These are phyloP conservation scores for Xylariales sp. DNA, from an alignment of 2,329 filamentous ascomycete genomes.

Conservation along the genomic window DNA sequence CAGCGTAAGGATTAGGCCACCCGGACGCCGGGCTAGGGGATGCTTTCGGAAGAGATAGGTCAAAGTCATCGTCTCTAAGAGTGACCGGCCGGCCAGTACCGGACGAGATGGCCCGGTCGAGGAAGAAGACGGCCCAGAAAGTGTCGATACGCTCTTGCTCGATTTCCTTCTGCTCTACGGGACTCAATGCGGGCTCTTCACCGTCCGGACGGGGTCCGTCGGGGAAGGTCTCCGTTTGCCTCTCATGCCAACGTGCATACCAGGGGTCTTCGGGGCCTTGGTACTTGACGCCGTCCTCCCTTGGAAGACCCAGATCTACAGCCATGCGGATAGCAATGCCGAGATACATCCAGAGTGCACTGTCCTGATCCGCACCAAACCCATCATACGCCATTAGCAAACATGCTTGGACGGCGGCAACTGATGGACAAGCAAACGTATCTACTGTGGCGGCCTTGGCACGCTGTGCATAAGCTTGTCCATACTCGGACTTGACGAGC, in stretches of 20 bases:
- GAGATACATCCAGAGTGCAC: constrained; percentile 92
- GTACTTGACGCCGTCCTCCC: constrained; percentile 77
- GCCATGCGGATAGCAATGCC: constrained; percentile 88
- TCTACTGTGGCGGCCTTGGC: constrained; percentile 87
- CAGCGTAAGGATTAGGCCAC: constrained; percentile 83
- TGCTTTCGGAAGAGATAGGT: constrained; percentile 74
- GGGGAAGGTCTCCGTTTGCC: constrained; percentile 41
- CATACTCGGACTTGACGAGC: constrained; percentile 73
- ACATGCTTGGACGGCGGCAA: constrained; percentile 86
- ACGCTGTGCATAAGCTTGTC: constrained; percentile 81
- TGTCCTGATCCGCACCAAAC: constrained; percentile 89
- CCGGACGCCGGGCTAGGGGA: constrained; percentile 66
- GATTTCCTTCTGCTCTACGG: constrained; percentile 69
- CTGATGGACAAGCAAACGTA: constrained; percentile 83
- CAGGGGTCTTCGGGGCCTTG: constrained; percentile 65
- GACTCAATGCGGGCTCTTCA: constrained; percentile 56
- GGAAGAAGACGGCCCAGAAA: constrained; percentile 89
- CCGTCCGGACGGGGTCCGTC: constrained; percentile 54
- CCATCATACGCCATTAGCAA: constrained; percentile 88
- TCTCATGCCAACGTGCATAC: constrained; percentile 59
- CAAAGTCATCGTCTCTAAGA: constrained; percentile 85
- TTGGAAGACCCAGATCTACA: constrained; percentile 83
- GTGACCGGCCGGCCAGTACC: constrained; percentile 88
- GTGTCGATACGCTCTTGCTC: constrained; percentile 88
- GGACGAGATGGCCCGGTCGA: constrained; percentile 88